Conservation (phyloP, 371 early-diverging fungal species). For the Batrachochytrium dendrobatidis region DNA sequence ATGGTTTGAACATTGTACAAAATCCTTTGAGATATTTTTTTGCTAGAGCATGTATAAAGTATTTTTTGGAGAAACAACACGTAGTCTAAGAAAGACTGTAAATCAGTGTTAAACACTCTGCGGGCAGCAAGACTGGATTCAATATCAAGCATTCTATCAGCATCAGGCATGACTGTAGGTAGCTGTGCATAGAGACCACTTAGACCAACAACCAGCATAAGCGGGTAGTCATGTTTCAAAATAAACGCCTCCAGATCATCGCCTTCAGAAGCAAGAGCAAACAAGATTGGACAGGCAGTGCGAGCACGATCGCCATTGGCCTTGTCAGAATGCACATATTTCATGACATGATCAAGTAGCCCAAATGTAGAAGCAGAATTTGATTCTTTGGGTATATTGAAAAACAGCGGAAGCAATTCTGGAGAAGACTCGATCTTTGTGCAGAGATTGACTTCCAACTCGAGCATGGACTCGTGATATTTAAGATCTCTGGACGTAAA, state of each 20-base stretch:
- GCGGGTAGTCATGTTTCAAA: constrained; percentile 68
- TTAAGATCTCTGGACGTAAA: constrained; percentile 48
- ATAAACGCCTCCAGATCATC: constrained; percentile 72
- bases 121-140: neutral
- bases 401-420: constrained; percentile 48
- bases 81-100: constrained; percentile 70
- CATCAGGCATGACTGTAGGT: constrained; percentile 43
- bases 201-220: constrained; percentile 72
- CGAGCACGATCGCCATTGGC: constrained; percentile 74
- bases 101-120: constrained; percentile 55
- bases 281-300: constrained; percentile 77
- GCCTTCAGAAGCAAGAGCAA: constrained; percentile 71
- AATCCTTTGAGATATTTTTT: constrained; percentile 55
- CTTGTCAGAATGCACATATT: constrained; percentile 82
- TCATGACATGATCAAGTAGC: constrained; percentile 69
- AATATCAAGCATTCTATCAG: constrained; percentile 1
- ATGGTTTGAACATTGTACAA: constrained; percentile 60
- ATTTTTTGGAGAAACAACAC: constrained; percentile 82
- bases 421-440: constrained; percentile 87
- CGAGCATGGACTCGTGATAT: constrained; percentile 79
- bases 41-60: constrained; percentile 67
- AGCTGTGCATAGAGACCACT: constrained; percentile 89
- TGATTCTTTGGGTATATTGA: constrained; percentile 40
- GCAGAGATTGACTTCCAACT: constrained; percentile 72
- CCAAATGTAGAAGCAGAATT: no score